Evolutionary conservation across 2,329 filamentous ascomycete genomes (phyloP), one percentile per base, ranked within the genome.

Genomic region (Calonectria pteridis): DNA sequence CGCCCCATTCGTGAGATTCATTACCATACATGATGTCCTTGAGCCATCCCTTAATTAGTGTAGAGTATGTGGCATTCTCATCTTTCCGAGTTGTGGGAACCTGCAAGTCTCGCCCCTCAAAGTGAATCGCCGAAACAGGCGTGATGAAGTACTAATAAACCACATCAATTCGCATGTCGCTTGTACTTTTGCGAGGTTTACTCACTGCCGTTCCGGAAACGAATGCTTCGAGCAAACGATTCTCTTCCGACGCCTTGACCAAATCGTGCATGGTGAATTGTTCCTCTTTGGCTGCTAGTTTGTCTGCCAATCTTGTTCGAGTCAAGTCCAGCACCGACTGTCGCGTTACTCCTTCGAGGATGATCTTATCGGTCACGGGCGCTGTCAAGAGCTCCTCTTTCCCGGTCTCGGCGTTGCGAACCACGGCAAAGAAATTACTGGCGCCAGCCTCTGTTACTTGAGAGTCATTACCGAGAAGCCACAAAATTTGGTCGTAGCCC

Each of bases 361-460:
- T 93, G 69, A 94, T 87, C 26, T 73, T 73, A 73, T 90, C 91
- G 20, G 88, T 89, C 69, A 94, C 79, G 6, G 91, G 90, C 4
- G 93, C 91, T 6, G 93, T 94, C n/a, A 94, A 85, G 37, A 94
- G 85, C 84, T 94, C 88, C 28, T 88, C 73, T 75, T 85, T 87
- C 0, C 87, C 89, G 66, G 69, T 70, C 6, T 88, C 84, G 76
- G 85, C 86, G 69, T 84, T 85, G 11, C 49, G 68, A 89, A 91
- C 91, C 16, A 94, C 86, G 6, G 93, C 87, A 81, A 94, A 93
- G 84, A 94, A 93, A 81, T 94, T 94, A 68, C 88, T 91, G 0
- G 91, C 92, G 0, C 93, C 73, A 4, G 73, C 73, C 49, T 74
- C 73, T 2, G 73, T 74, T 9, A 72, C 69, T 43, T 73, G 58